Evolutionary conservation across 208 protist genomes (phyloP), one percentile per base, ranked within the genome.

Genomic region (Paratrypanosoma confusum): DNA sequence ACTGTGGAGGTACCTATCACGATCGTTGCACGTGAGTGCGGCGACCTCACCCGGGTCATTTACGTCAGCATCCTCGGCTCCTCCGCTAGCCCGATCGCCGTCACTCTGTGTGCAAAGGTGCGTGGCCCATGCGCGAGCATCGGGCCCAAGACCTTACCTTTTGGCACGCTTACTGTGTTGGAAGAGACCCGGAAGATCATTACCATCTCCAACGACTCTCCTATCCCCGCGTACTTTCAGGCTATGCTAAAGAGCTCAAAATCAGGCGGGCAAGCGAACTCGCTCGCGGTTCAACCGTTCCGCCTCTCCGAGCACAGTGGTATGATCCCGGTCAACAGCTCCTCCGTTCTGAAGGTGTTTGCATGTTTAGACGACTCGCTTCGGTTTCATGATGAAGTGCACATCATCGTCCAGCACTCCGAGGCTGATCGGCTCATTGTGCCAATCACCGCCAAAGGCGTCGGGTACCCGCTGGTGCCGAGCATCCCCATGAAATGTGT

Each of bases 331-430:
- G 76, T 77, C 14, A 65, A 84, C 39, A 71, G 73, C 26, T 53
- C 22, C 6, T 42, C 56, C 20, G 53, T 41, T 0, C 45, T 97
- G 16, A 48, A 55, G 41, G 63, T 96, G 13, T 43, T 46, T 5
- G 90, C 81, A 1, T 62, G 70, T 45, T 57, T 90, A 5, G 82
- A 97, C 57, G 95, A 96, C 34, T 87, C 82, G 1, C 78, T 87
- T 24, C 46, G 38, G 10, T 95, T 94, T 45, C 50, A 33, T 10
- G 81, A 96, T 39, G 71, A 82, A 20, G 45, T 98, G 39, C 33
- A 71, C 29, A 8, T 96, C 7, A 37, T 39, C 13, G 65, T 96
- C 18, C 42, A 38, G 8, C 44, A 94, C 54, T 43, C 57, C 10
- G 59, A 69, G 57, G 50, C 44, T 6, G 59, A 61, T 3, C 26